Conservation (phyloP, 805 yeast genomes). For the Sugiyamaella floridensis region DNA sequence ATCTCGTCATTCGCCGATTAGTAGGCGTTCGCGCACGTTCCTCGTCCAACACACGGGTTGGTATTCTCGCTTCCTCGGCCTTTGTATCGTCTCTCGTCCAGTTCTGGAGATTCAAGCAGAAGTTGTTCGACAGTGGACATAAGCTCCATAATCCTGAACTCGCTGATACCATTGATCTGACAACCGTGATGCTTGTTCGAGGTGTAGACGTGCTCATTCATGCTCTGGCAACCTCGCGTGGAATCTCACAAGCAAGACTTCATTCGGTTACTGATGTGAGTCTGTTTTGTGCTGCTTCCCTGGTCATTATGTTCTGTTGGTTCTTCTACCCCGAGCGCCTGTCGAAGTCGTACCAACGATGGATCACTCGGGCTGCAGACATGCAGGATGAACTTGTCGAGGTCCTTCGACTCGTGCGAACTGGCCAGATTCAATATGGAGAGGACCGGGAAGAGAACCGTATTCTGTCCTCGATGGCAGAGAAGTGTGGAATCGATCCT, state of each 20-base stretch:
- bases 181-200: conserved; percentile 12
- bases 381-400: conserved; percentile 38
- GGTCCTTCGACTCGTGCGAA: conserved; percentile 31
- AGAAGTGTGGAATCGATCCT: conserved; percentile 32
- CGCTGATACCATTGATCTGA: conserved; percentile 16
- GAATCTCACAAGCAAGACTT: not conserved
- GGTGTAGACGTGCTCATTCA: conserved; percentile 16
- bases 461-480: conserved; percentile 31
- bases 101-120: conserved; percentile 2
- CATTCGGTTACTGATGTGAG: conserved; percentile 9
- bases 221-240: not conserved
- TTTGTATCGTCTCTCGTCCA: conserved; percentile 11
- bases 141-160: not conserved
- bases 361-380: conserved; percentile 46
- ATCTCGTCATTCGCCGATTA: conserved; percentile 4
- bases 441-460: conserved; percentile 26
- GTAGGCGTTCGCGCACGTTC: not conserved
- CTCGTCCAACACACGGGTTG: not conserved
- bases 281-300: conserved; percentile 17
- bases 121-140: conserved; percentile 3
- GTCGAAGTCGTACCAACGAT: conserved; percentile 39
- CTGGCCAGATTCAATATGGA: conserved; percentile 35
- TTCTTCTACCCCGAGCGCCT: conserved; percentile 33
- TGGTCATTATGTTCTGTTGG: conserved; percentile 29
- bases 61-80: not conserved